A percentile compares a stretch with the other conserved stretches of the same genome.
Evolutionary conservation across 257 asterid genomes (phyloP).

Genomic region (Fraxinus americana): DNA sequence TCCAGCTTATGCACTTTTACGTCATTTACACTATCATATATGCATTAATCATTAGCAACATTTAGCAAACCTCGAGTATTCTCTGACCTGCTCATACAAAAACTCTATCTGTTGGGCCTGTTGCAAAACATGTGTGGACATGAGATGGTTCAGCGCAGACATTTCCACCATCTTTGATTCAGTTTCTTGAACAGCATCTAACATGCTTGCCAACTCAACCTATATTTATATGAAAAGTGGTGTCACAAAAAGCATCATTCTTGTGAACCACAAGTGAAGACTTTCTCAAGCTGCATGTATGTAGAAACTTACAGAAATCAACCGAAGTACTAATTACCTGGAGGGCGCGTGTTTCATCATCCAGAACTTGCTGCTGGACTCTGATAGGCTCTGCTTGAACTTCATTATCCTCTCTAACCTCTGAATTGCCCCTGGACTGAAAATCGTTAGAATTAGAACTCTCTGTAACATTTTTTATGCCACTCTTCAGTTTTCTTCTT

Average conservation of each 20-base stretch:
- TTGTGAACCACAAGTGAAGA: not conserved
- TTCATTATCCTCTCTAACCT: constrained; percentile 47
- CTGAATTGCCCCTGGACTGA: constrained; percentile 37
- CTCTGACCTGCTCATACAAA: constrained; percentile 51
- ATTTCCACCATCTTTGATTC: constrained; percentile 93
- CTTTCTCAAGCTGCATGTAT: constrained; percentile 1
- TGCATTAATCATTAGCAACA: not conserved
- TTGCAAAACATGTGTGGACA: constrained; percentile 93
- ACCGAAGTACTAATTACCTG: constrained; percentile 50
- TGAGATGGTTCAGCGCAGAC: constrained; percentile 93
- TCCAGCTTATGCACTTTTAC: not conserved
- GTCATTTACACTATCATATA: not conserved
- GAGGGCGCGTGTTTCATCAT: constrained; percentile 86
- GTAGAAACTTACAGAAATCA: constrained; percentile 12
- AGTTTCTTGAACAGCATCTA: constrained; percentile 87
- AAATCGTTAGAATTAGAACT: constrained; percentile 37
- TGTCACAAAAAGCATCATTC: not conserved
- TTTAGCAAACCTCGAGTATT: not conserved
- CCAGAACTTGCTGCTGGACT: constrained; percentile 75
- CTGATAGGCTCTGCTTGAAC: constrained; percentile 52
- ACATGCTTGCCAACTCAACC: constrained; percentile 80
- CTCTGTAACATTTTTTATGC: constrained; percentile 35
- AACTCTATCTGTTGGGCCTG: constrained; percentile 91
- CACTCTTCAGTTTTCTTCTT: constrained; percentile 63
- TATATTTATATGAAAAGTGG: constrained; percentile 33